Evolutionary conservation across 2,329 filamentous ascomycete species (phyloP).

Genomic region (Sporothrix inflata): DNA sequence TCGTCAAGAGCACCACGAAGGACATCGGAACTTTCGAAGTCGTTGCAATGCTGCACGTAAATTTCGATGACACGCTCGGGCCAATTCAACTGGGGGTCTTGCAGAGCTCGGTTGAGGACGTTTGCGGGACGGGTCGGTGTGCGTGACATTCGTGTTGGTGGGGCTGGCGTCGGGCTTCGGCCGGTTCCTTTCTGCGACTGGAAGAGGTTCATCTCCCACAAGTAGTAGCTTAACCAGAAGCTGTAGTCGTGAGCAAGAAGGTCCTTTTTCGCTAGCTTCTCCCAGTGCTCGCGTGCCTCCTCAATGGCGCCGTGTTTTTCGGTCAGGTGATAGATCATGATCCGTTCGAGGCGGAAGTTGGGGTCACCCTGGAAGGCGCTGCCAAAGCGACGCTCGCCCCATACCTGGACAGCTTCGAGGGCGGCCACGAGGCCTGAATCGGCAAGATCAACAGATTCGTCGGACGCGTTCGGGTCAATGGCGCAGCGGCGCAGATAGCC

Average conservation of each 20-base stretch:
- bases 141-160: slow-evolving; percentile 52
- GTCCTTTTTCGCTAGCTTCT: slow-evolving; percentile 65
- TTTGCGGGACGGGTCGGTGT: slow-evolving; percentile 75
- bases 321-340: slow-evolving; percentile 88
- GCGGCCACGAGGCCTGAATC: slow-evolving; percentile 87
- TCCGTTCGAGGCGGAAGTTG: slow-evolving; percentile 83
- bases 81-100: slow-evolving; percentile 68
- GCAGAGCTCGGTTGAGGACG: slow-evolving; percentile 72
- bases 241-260: slow-evolving; percentile 78
- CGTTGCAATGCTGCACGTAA: slow-evolving; percentile 80
- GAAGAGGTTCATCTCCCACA: slow-evolving; percentile 80
- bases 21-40: slow-evolving; percentile 79
- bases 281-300: slow-evolving; percentile 77
- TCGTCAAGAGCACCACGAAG: slow-evolving; percentile 75
- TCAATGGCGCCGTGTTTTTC: slow-evolving; percentile 79
- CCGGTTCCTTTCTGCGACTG: slow-evolving; percentile 52
- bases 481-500: slow-evolving; percentile 87
- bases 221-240: slow-evolving; percentile 92
- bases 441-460: slow-evolving; percentile 85
- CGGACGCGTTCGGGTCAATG: slow-evolving; percentile 71
- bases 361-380: slow-evolving; percentile 82
- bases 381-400: slow-evolving; percentile 74
- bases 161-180: slow-evolving; percentile 55
- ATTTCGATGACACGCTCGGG: slow-evolving; percentile 76
- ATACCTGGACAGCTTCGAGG: slow-evolving; percentile 81